Base-by-base conservation (phyloP, 176 grass and related monocot species). In the Zoysia japonica region DNA sequence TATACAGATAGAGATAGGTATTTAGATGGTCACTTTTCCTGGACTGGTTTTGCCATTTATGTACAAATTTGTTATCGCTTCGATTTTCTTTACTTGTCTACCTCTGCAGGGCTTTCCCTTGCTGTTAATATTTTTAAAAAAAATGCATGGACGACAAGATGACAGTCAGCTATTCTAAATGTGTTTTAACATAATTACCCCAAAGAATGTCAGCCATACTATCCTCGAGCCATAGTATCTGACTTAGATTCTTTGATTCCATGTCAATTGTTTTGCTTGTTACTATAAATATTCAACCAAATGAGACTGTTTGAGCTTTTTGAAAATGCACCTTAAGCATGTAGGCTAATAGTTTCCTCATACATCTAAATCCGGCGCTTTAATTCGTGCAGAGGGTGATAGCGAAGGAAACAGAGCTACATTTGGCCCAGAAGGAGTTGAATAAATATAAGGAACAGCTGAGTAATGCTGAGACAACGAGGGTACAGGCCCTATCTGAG, bases 381-480 rank as follows among this genome's bases (percentile, higher is more conserved):
- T 57, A 57, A 57, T 76, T 66, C 84, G 35, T 57, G 74, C 84
- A 97, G 91, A 84, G 84, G 78, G 88, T 84, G 28, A 83, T 93
- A 77, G 88, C 90, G 36, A 98, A 98, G 81, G 92, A 98, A 83
- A 91, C 90, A 10, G 90, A 98, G 77, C 81, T 98, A 68, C 92
- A 98, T 79, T 83, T 95, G 55, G 88, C 90, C 57, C 88, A 93
- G 79, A 95, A 89, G 82, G 96, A 95, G 79, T 83, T 98, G 63
- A 94, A 91, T 77, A 97, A 94, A 88, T 97, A 90, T 72, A 97
- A 90, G 84, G 94, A 94, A 82, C 89, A 97, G 13, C 89, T 94
- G 44, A 78, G 77, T 47, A 93, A 90, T 80, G 91, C 94, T 61
- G 94, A 93, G 78, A 88, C 81, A 68, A 94, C 88, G 38, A 91